phyloP scores from a whole-genome alignment of 345 rosid species.

The Eutrema japonicum region DNA sequence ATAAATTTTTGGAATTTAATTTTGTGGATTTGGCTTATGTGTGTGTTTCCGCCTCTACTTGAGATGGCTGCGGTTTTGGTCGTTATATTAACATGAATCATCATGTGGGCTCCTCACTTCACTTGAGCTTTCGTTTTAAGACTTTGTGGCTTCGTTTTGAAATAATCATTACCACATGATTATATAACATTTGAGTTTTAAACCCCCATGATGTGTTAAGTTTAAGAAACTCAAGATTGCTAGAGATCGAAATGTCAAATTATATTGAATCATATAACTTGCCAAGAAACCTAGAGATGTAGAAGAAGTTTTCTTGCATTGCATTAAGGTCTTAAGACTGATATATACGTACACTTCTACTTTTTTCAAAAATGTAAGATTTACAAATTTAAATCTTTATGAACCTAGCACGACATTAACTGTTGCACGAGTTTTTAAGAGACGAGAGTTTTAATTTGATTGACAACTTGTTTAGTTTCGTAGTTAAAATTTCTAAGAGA shows the following conservation, averaged over 20 bases:
- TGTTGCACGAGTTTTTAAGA: too few species aligned
- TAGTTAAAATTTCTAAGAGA: too few species aligned
- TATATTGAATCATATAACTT: not conserved
- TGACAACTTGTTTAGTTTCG: too few species aligned
- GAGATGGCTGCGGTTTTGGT: slow-evolving; percentile 25
- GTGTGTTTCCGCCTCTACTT: slow-evolving; percentile 33
- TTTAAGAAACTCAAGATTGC: not conserved
- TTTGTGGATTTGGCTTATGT: slow-evolving; percentile 24
- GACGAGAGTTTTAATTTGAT: too few species aligned
- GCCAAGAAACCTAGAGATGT: not conserved
- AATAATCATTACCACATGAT: slow-evolving; percentile 13
- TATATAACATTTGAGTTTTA: not conserved
- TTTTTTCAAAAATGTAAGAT: too few species aligned
- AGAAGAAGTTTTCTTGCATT: too few species aligned
- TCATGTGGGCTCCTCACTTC: slow-evolving; percentile 34
- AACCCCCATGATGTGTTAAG: not conserved
- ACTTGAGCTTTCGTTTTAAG: slow-evolving; percentile 9
- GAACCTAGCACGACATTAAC: too few species aligned
- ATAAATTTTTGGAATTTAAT: too few species aligned
- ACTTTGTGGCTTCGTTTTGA: not conserved
- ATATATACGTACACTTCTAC: too few species aligned
- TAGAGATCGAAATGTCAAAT: not conserved
- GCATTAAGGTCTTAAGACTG: too few species aligned
- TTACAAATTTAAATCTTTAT: too few species aligned
- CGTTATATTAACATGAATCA: slow-evolving; percentile 29